Evolutionary conservation across 495 filamentous ascomycete species (phyloP), one percentile per base, ranked within the genome.

Genomic region (Pyronema omphalodes): DNA sequence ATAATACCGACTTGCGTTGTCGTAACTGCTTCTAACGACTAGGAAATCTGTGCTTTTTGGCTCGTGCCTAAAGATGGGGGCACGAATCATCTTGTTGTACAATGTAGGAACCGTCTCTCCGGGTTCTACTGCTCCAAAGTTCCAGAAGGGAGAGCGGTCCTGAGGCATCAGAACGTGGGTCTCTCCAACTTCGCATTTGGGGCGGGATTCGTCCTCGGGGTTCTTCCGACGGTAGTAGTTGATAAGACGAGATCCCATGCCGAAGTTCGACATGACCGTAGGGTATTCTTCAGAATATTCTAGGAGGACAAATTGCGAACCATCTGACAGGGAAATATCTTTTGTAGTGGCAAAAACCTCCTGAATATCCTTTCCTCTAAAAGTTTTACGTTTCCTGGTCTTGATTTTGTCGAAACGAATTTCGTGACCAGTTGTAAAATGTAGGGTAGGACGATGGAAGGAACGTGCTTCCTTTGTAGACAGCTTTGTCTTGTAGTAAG

Each of bases 281-380:
- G 91, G 91, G 52, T 84, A 83, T 66, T 96, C 86, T 65, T 99
- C 91, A 9, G 86, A 91, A 68, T 96, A 96, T 69, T 99, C 91
- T 35, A 95, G 78, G 12, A 99, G 73, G 7, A 94, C 71, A 12
- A 82, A 79, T 19, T 77, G 81, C 0, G 93, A 88, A 63, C 88
- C 94, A 65, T 99, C 91, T 53, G 79, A 83, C 60, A 94, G 67
- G 0, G 82, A 82, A 11, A 99, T 74, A 53, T 93, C 80, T 54
- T 80, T 79, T 2, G 86, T 80, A 12, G 73, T 78, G 37, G 74
- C 72, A 70, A 85, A 95, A 9, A 93, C 69, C 12, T 80, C 76
- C 55, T 84, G 80, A 34, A 82, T 74, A 33, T 82, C 77, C 61
- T 83, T 83, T 47, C 83, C 81, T 64, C 81, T 85, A 52, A 78